Evolutionary conservation across 345 rosid species (phyloP), one percentile per base, ranked within the genome.

Genomic region (Geranium rotundifolium): DNA sequence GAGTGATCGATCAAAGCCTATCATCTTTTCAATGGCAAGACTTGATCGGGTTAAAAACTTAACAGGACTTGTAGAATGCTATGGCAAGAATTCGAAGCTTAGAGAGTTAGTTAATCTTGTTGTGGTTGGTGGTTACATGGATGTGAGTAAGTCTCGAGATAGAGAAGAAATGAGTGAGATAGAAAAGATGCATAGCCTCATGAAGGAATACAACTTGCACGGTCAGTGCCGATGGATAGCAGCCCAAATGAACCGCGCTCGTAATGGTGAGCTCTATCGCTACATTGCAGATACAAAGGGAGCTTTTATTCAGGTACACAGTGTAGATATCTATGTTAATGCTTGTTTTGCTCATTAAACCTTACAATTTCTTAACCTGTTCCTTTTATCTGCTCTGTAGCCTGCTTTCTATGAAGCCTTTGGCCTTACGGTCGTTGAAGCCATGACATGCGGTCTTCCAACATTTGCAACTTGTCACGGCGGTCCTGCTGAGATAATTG

Each of bases 11-110:
- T 67, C 77, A 9, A 85, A 83, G 77, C 86, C 86, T 2, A 75
- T 83, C 64, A 72, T 83, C 39, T 85, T 85, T 71, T 81, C 85
- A 57, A 85, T 83, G 91, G 88, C 88, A 68, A 80, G 88, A 72
- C 77, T 85, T 46, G 81, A 85, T 64, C 69, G 69, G 59, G 86
- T 83, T 54, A 85, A 85, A 72, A 85, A 72, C 67, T 61, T 85
- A 59, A 79, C 85, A 0, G 86, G 86, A 12, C 74, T 85, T 29
- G 82, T 83, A 62, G 84, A 85, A 66, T 81, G 81, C 70, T 75
- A 79, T 59, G 79, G 73, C 29, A 80, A 65, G 73, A 80, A 68
- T 34, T 61, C 59, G 52, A 76, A 66, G 72, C 80, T 85, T 5
- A 72, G 85, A 63, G 78, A 81, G 64, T 63, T 67, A 1, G 85